Conservation (phyloP, 148 eudicot species). For the Heliamphora exappendiculata region DNA sequence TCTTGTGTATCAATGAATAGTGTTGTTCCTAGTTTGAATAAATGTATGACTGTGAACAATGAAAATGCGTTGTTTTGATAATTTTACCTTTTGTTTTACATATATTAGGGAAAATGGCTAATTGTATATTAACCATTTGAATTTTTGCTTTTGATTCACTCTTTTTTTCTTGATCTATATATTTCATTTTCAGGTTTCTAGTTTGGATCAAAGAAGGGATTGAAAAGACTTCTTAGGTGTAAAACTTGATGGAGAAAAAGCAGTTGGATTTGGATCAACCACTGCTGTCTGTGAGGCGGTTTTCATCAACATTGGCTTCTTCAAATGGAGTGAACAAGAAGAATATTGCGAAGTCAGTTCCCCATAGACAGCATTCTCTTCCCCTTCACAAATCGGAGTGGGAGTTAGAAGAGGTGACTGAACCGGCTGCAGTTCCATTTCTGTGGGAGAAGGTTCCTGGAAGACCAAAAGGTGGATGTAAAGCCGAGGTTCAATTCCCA, state of each 20-base stretch:
- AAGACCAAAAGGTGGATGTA: constrained; percentile 29
- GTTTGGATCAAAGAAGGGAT: neutral
- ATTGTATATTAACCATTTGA: neutral
- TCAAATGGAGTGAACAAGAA: constrained; percentile 14
- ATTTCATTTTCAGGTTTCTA: neutral
- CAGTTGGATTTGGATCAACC: constrained; percentile 49
- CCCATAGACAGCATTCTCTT: constrained; percentile 27
- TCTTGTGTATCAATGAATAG: neutral
- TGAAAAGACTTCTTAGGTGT: neutral
- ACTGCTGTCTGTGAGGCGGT: constrained; percentile 43
- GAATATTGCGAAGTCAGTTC: constrained; percentile 6
- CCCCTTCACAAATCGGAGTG: constrained; percentile 20
- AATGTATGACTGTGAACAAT: neutral
- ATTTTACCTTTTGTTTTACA: neutral
- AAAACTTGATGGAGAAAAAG: constrained; percentile 33
- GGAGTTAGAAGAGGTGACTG: constrained; percentile 32
- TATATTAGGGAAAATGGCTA: neutral
- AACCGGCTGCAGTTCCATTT: constrained; percentile 56
- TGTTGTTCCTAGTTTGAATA: neutral
- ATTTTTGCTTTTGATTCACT: neutral
- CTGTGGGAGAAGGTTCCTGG: constrained; percentile 54
- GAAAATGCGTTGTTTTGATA: neutral
- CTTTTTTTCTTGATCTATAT: neutral
- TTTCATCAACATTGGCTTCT: constrained; percentile 20
- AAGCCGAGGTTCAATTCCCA: constrained; percentile 5